A percentile compares a stretch with the other conserved stretches of the same genome.
phyloP scores from a whole-genome alignment of 1,284 basidiomycete genomes.

The Microstroma glucosiphilum region DNA sequence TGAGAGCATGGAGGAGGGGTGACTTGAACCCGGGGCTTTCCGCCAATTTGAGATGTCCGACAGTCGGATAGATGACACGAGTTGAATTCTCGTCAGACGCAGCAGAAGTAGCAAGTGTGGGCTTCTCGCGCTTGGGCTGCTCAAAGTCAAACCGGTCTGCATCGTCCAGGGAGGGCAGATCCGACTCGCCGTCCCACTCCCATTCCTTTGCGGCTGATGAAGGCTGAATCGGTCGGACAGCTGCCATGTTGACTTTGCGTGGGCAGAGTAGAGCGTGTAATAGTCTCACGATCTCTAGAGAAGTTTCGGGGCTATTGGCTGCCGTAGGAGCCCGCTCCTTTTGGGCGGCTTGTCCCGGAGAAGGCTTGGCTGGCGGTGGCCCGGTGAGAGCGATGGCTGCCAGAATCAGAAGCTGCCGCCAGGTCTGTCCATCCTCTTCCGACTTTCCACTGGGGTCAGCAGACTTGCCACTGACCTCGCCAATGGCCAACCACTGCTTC shows the following conservation, averaged over 20 bases:
- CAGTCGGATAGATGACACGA: not conserved
- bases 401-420: slow-evolving; percentile 45
- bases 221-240: not conserved
- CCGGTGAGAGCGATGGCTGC: slow-evolving; percentile 22
- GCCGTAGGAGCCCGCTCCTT: not conserved
- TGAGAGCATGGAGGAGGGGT: slow-evolving; percentile 10
- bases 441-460: not conserved
- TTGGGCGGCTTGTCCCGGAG: not conserved
- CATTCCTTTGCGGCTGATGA: slow-evolving; percentile 18
- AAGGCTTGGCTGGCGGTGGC: not conserved
- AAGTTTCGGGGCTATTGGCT: slow-evolving; percentile 23
- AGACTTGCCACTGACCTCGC: not conserved
- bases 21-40: not conserved
- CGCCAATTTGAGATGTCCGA: not conserved
- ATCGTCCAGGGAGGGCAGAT: slow-evolving; percentile 35
- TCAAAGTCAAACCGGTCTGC: slow-evolving; percentile 9
- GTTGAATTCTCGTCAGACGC: not conserved
- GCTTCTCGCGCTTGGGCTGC: too few species aligned
- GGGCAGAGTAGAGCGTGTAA: slow-evolving; percentile 26
- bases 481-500: slow-evolving; percentile 21
- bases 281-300: slow-evolving; percentile 21
- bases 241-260: slow-evolving; percentile 9
- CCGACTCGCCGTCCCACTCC: slow-evolving; percentile 48
- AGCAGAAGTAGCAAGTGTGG: too few species aligned
- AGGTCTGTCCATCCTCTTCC: slow-evolving; percentile 27